Base-by-base conservation (phyloP, 345 rosid genomes). In the Xanthoceras sorbifolium region DNA sequence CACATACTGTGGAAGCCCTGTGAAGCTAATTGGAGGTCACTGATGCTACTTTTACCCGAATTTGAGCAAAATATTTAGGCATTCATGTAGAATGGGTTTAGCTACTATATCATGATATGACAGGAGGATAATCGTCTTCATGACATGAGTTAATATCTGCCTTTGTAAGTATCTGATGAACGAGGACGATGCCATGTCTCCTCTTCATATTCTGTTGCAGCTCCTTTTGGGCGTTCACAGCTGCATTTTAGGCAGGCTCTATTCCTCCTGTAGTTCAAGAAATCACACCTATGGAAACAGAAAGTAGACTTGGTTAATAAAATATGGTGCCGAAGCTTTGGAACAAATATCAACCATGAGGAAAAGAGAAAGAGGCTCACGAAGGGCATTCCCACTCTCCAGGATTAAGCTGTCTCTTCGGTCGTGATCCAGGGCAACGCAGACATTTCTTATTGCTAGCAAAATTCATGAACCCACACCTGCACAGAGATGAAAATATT, bases 381-480 rank as follows among this genome's bases (percentile, higher is more conserved):
- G 90, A 85, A n/a, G 92, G 91, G 81, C 99, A 95, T 81, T 90
- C 94, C 98, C 99, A 92, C 68, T 93, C 98, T 84, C 99, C 99
- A 73, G 87, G 91, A 61, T 85, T 80, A 23, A 92, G 84, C 74
- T 84, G 79, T 71, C 87, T 87, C 82, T 84, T 82, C 5, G 97
- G 94, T 29, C 97, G 92, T 73, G 76, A 71, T 69, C 54, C 89
- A 38, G 46, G 70, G 64, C 99, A 95, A 25, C 87, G 87, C 59
- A 86, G 77, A 82, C 99, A 95, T 57, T 72, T 85, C 78, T 71
- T 91, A 61, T 95, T 95, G 87, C 87, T 83, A 25, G 98, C 87
- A 74, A 95, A 95, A 85, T 95, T 95, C 99, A 95, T 89, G 86
- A 92, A 95, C n/a, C 77, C 84, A 83, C 99, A 95, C 82, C 97